Evolutionary conservation across 805 yeast genomes (phyloP).

Genomic region (Schwanniomyces polymorphus): DNA sequence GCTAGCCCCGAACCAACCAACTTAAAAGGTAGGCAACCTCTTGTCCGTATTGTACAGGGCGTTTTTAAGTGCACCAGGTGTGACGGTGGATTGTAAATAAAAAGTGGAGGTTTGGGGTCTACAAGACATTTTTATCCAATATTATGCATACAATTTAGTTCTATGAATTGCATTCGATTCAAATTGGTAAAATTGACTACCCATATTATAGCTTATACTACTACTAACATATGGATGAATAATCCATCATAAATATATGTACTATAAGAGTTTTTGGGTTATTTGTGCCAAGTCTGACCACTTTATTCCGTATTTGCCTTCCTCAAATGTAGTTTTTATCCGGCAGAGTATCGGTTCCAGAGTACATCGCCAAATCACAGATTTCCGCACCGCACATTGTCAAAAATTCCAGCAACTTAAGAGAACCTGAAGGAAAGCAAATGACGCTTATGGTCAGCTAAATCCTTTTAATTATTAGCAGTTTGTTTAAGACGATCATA

Average conservation of each 20-base stretch:
- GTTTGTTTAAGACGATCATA: too few relatives aligned
- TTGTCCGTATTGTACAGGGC: neutral
- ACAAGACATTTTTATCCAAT: neutral
- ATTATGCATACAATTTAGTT: neutral
- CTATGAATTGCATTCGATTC: neutral
- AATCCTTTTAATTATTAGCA: too few relatives aligned
- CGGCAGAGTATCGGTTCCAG: neutral
- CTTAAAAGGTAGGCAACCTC: neutral
- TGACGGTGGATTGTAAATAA: neutral
- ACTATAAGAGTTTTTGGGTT: too few relatives aligned
- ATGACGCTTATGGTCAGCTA: too few relatives aligned
- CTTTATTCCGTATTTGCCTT: neutral
- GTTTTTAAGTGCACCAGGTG: too few relatives aligned
- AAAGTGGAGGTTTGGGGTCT: neutral
- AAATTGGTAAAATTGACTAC: neutral
- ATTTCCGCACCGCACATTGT: neutral
- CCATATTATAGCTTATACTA: too few relatives aligned
- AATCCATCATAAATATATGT: too few relatives aligned
- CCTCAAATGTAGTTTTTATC: neutral
- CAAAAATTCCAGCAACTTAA: neutral
- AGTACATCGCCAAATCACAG: neutral
- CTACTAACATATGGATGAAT: too few relatives aligned
- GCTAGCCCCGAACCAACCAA: neutral
- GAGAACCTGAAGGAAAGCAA: neutral
- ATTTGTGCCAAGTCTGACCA: neutral